Conservation (phyloP, 192 early-diverging fungal genomes). For the Spizellomyces sp. region DNA sequence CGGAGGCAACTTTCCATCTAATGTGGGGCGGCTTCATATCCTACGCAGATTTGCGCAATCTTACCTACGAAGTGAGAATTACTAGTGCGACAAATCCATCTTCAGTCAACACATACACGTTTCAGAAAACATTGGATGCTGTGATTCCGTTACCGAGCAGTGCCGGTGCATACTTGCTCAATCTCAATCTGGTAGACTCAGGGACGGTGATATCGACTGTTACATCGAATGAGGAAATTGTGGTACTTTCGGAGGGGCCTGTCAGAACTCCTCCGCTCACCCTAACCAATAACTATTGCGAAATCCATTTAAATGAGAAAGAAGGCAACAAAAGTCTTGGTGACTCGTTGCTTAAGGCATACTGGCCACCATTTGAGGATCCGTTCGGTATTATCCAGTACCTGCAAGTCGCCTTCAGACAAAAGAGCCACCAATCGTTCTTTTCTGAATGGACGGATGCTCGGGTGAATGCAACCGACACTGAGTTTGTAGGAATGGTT, state of each 20-base stretch:
- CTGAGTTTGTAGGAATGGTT: background rate
- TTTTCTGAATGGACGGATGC: constrained; percentile 1
- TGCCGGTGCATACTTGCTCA: background rate
- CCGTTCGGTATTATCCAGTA: background rate
- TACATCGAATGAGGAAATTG: background rate
- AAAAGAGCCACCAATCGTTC: background rate
- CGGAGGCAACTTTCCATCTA: too few species aligned
- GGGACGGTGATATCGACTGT: background rate
- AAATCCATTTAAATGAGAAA: background rate
- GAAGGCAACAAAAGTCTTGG: background rate
- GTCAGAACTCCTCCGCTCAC: background rate
- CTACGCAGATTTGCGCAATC: too few species aligned
- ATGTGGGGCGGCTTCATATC: too few species aligned
- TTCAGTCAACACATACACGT: background rate
- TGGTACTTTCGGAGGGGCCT: background rate
- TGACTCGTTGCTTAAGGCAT: background rate
- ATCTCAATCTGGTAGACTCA: background rate
- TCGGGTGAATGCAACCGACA: background rate
- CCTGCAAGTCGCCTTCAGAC: background rate
- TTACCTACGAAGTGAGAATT: too few species aligned
- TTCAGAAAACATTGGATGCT: background rate
- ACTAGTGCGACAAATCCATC: too few species aligned
- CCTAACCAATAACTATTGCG: background rate
- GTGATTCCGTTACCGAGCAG: background rate
- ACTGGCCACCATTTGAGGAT: background rate